These are phyloP conservation scores for Podaxis sp. DNA, from an alignment of 768 basidiomycete genomes.

Conservation along the genomic window DNA sequence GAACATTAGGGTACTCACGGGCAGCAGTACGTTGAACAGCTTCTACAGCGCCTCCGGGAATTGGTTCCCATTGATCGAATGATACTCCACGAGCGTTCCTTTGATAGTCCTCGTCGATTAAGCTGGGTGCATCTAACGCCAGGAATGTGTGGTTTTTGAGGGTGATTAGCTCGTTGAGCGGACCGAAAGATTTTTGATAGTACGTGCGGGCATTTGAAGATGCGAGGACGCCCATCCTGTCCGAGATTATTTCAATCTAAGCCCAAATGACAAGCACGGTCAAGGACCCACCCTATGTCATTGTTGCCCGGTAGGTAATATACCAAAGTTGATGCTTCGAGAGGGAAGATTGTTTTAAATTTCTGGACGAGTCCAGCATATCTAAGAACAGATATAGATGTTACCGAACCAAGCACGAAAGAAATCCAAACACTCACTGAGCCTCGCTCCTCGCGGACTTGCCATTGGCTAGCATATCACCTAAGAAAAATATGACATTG, in stretches of 20 bases:
- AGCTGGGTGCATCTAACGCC: conserved; percentile 73
- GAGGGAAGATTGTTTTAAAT: conserved; percentile 63
- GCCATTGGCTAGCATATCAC: conserved; percentile 74
- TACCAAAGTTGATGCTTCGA: conserved; percentile 36
- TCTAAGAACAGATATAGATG: conserved; percentile 34
- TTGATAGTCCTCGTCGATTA: conserved; percentile 81
- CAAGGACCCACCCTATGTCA: conserved; percentile 60
- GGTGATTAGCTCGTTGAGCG: conserved; percentile 58
- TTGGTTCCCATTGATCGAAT: conserved; percentile 58
- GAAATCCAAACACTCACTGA: conserved; percentile 32
- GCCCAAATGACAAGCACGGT: neutral
- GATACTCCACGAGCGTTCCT: conserved; percentile 48
- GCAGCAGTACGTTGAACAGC: conserved; percentile 51
- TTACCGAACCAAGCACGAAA: neutral
- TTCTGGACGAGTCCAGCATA: conserved; percentile 57
- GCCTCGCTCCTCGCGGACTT: conserved; percentile 47
- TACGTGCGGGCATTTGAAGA: conserved; percentile 53
- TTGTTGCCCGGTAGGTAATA: conserved; percentile 81
- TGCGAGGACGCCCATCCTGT: conserved; percentile 55
- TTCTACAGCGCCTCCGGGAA: conserved; percentile 54
- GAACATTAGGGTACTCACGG: conserved; percentile 31
- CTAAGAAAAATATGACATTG: conserved; percentile 70
- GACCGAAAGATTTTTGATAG: conserved; percentile 66
- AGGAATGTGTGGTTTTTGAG: conserved; percentile 73
- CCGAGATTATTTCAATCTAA: conserved; percentile 1